Base-by-base conservation (phyloP, 305 asterid species). In the Solanum aculeatissimum region DNA sequence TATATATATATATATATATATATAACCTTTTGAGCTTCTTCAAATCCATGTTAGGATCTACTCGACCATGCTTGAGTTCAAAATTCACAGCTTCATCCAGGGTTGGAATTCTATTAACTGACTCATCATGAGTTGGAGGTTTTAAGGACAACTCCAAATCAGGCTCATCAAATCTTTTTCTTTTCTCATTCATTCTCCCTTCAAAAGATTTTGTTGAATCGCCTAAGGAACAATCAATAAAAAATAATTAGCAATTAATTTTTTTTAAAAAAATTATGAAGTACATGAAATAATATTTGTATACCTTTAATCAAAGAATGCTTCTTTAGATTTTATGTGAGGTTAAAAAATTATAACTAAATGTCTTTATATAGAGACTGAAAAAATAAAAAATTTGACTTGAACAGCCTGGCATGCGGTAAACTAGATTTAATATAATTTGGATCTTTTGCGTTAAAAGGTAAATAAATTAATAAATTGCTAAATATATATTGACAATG, bases 1-100 rank as follows among this genome's bases (percentile, higher is more conserved):
- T n/a, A n/a, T n/a, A n/a, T n/a, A n/a, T n/a, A 57, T 57, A 12
- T 21, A 45, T 58, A 12, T 1, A 18, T 13, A 16, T 14, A 80
- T 27, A 19, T 0, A 58, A 90, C 92, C 90, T 90, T 65, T 88
- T 84, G 0, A 86, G 84, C 83, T 83, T 87, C 35, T 70, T 83
- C 8, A 0, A 5, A 77, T 90, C 90, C 42, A 84, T 18, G 58
- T 57, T 65, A 1, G 85, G 85, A 43, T 85, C 83, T n/a, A 89
- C 49, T 14, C 13, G 63, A 6, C 89, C 90, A n/a, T 70, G 15
- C 43, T 82, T 86, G 6, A 86, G 60, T 84, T 91, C 94, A 49
- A 84, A 16, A 40, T 87, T 87, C 13, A 88, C 16, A 1, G 92
- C 92, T 86, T 84, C 77, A 3, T 87, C 91, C 8, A 91, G 90